Conservation (phyloP, 208 protist genomes). For the Leishmania martiniquensis region DNA sequence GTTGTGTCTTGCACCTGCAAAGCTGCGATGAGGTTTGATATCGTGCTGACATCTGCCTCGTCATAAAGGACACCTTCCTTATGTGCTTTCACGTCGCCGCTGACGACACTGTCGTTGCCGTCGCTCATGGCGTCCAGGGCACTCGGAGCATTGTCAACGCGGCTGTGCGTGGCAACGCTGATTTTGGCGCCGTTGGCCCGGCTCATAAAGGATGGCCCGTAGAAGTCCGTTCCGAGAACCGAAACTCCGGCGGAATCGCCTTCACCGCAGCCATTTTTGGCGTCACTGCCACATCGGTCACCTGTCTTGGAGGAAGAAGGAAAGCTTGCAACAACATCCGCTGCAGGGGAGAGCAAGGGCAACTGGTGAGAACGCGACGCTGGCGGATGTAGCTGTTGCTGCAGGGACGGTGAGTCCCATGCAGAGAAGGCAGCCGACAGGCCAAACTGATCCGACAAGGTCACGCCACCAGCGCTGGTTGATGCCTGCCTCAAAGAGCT, state of each 20-base stretch:
- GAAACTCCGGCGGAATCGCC: background rate
- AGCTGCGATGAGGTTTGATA: slow-evolving; percentile 33
- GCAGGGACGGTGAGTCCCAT: slow-evolving; percentile 2
- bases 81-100: no score
- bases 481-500: slow-evolving; percentile 21
- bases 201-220: background rate
- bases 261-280: slow-evolving; percentile 11
- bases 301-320: slow-evolving; percentile 1
- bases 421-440: slow-evolving; percentile 12
- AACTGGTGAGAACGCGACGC: background rate
- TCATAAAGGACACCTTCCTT: slow-evolving; percentile 24
- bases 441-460: slow-evolving; percentile 18
- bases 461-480: slow-evolving; percentile 6
- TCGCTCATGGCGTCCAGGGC: background rate
- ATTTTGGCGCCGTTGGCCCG: background rate
- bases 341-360: background rate
- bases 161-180: background rate
- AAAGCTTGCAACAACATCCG: background rate
- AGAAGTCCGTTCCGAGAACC: background rate
- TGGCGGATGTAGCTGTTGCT: background rate
- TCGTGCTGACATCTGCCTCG: slow-evolving; percentile 29
- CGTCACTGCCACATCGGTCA: slow-evolving; percentile 3
- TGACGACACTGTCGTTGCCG: slow-evolving; percentile 1
- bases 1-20: slow-evolving; percentile 5
- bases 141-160: background rate